phyloP scores from a whole-genome alignment of 192 early-diverging fungal genomes.

The Pilobolus umbonatus region DNA sequence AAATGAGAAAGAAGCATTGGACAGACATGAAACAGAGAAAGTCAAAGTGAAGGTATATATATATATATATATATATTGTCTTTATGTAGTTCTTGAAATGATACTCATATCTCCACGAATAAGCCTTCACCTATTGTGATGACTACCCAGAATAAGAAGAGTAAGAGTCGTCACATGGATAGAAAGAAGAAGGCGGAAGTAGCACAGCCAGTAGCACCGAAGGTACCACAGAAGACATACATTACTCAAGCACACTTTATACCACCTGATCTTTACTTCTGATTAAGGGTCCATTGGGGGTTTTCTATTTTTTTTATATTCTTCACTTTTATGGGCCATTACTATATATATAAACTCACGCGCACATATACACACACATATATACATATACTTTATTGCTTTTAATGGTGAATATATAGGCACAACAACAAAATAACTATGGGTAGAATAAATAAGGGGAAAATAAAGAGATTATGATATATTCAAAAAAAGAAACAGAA shows the following conservation, averaged over 20 bases:
- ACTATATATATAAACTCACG: no score
- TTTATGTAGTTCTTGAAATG: not conserved
- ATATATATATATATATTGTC: not conserved
- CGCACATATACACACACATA: no score
- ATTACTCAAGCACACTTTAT: not conserved
- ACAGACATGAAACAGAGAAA: not conserved
- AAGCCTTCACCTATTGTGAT: slow-evolving; percentile 1
- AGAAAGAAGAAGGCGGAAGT: not conserved
- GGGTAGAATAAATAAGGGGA: not conserved
- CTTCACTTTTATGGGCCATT: not conserved
- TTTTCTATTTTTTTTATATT: slow-evolving; percentile 4
- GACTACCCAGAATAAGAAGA: no score
- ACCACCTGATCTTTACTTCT: slow-evolving; percentile 13
- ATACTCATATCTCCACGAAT: not conserved
- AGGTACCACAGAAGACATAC: not conserved
- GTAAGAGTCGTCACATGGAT: no score
- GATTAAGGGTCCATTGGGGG: slow-evolving; percentile 1
- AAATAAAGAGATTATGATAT: slow-evolving; percentile 3
- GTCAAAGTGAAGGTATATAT: slow-evolving; percentile 1
- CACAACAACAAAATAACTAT: not conserved
- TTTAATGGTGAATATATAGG: not conserved
- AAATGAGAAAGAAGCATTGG: slow-evolving; percentile 5
- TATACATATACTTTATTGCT: no score
- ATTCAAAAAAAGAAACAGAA: slow-evolving; percentile 11
- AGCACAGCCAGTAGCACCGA: not conserved